phyloP scores from a whole-genome alignment of 2,329 filamentous ascomycete species.

The Paecilomyces niveus region DNA sequence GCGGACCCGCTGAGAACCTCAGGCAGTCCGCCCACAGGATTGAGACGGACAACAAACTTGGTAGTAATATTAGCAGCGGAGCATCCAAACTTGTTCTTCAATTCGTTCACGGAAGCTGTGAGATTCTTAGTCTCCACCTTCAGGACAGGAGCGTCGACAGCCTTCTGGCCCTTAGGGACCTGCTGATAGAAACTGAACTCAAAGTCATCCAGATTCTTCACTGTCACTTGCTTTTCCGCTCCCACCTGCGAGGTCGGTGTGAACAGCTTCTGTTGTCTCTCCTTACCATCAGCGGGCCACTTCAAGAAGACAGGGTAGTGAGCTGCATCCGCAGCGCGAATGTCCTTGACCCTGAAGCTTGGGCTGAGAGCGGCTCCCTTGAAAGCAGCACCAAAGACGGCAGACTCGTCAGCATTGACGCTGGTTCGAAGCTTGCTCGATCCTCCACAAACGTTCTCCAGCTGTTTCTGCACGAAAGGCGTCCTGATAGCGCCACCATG shows the following conservation, averaged over 20 bases:
- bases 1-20: slow-evolving; percentile 68
- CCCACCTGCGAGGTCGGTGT: slow-evolving; percentile 68
- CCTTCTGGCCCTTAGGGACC: slow-evolving; percentile 39
- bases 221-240: slow-evolving; percentile 72
- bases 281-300: slow-evolving; percentile 65
- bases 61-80: slow-evolving; percentile 68
- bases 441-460: slow-evolving; percentile 67
- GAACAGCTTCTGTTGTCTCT: slow-evolving; percentile 76
- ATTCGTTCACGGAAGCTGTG: slow-evolving; percentile 69
- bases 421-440: slow-evolving; percentile 80
- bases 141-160: slow-evolving; percentile 54
- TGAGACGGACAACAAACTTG: slow-evolving; percentile 69
- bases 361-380: slow-evolving; percentile 87
- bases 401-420: slow-evolving; percentile 94
- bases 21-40: slow-evolving; percentile 67
- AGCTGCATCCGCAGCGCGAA: slow-evolving; percentile 70
- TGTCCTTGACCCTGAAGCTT: slow-evolving; percentile 97
- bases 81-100: slow-evolving; percentile 75
- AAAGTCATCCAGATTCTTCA: slow-evolving; percentile 78
- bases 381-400: slow-evolving; percentile 93
- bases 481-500: slow-evolving; percentile 87
- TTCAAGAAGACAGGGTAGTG: slow-evolving; percentile 68
- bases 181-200: slow-evolving; percentile 72
- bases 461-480: slow-evolving; percentile 84
- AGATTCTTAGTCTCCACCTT: slow-evolving; percentile 74